phyloP scores from a whole-genome alignment of 2,329 filamentous ascomycete genomes.

The Fusarium sp. region DNA sequence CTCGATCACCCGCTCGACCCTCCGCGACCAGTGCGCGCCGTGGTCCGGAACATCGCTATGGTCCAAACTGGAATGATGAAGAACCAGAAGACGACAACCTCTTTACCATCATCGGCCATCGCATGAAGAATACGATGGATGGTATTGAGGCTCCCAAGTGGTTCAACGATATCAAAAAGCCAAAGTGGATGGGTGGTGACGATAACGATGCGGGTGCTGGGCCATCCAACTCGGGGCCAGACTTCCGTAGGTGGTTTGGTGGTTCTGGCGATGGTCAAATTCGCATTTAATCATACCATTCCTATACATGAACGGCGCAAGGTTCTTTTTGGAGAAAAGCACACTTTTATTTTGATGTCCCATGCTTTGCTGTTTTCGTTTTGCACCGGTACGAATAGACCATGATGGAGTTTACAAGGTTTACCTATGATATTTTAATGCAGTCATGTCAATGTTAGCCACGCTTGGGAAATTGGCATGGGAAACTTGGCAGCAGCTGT shows the following conservation, averaged over 20 bases:
- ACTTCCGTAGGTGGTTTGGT: constrained; percentile 70
- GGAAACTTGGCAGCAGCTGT: constrained; percentile 2
- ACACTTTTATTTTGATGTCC: constrained; percentile 22
- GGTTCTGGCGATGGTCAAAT: constrained; percentile 51
- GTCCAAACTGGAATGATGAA: constrained; percentile 58
- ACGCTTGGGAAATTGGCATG: background rate
- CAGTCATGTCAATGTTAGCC: constrained; percentile 1
- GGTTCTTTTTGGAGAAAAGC: constrained; percentile 23
- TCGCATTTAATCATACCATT: constrained; percentile 38
- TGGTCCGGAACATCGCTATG: constrained; percentile 43
- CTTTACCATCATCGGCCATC: constrained; percentile 83
- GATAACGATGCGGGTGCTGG: constrained; percentile 48
- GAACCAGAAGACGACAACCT: constrained; percentile 82
- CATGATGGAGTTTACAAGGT: constrained; percentile 37
- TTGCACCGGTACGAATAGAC: constrained; percentile 24
- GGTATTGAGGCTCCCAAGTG: constrained; percentile 83
- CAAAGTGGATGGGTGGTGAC: constrained; percentile 81
- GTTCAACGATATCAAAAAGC: constrained; percentile 80
- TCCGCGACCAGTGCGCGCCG: constrained; percentile 43
- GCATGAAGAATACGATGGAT: constrained; percentile 93
- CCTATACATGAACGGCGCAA: constrained; percentile 12
- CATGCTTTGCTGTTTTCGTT: constrained; percentile 12
- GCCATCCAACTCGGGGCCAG: constrained; percentile 45
- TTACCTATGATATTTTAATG: constrained; percentile 13
- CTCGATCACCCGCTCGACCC: constrained; percentile 57